Evolutionary conservation across 305 asterid genomes (phyloP).

Genomic region (Lippia alba): DNA sequence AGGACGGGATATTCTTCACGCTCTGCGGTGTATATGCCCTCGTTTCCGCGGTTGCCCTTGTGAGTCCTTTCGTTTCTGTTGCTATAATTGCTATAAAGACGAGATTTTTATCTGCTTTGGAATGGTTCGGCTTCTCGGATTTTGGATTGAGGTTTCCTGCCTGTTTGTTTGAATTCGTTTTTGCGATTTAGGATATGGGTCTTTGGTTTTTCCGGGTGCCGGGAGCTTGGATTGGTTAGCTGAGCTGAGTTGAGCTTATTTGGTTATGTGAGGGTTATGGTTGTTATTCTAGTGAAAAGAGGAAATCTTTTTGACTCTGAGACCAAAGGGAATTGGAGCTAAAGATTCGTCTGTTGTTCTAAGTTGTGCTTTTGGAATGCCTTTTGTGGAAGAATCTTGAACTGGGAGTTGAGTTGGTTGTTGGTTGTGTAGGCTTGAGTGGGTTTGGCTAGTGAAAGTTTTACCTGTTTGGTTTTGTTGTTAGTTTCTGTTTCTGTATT

Average conservation of each 20-base stretch:
- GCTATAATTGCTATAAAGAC: not conserved
- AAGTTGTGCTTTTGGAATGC: constrained; percentile 1
- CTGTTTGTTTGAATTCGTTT: constrained; percentile 7
- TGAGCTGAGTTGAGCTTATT: constrained; percentile 18
- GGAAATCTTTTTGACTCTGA: not conserved
- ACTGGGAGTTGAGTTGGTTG: not conserved
- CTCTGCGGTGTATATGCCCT: constrained; percentile 80
- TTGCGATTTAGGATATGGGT: not conserved
- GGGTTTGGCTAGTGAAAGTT: constrained; percentile 6
- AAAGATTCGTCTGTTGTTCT: not conserved
- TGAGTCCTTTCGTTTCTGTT: constrained; percentile 38
- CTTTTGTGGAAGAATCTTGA: constrained; percentile 4
- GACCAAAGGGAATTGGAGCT: not conserved
- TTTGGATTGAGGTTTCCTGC: not conserved
- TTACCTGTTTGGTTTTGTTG: not conserved
- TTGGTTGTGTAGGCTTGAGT: not conserved
- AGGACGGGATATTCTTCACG: constrained; percentile 80
- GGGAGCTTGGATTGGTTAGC: constrained; percentile 6
- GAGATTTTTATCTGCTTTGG: not conserved
- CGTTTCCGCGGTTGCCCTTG: constrained; percentile 84
- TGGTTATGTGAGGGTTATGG: constrained; percentile 1
- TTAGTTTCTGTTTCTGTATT: not conserved
- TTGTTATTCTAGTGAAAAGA: constrained; percentile 1
- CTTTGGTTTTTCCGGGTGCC: not conserved
- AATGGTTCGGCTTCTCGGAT: not conserved